phyloP scores from a whole-genome alignment of 768 basidiomycete genomes.

The Obba rivulosa region DNA sequence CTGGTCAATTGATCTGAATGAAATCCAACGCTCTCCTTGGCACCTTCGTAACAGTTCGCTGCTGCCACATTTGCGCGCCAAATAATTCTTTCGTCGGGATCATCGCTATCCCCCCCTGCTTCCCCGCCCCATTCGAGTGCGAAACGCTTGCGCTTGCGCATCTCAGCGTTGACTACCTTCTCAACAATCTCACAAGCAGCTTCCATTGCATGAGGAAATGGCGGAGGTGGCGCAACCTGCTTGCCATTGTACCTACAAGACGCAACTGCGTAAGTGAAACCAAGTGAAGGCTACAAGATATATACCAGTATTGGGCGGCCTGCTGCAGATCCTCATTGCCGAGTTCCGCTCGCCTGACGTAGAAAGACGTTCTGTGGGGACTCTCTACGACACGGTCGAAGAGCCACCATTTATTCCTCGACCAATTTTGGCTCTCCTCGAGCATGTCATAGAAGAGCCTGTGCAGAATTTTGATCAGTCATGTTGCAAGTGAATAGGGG shows the following conservation, averaged over 20 bases:
- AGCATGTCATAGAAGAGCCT: conserved; percentile 71
- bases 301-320: conserved; percentile 70
- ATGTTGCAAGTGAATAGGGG: not conserved
- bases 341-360: conserved; percentile 47
- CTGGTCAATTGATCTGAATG: conserved; percentile 81
- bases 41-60: conserved; percentile 80
- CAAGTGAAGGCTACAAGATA: conserved; percentile 39
- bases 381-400: conserved; percentile 80
- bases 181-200: conserved; percentile 72
- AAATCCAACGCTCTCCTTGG: conserved; percentile 74
- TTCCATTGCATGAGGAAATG: conserved; percentile 69
- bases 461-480: not conserved
- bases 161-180: conserved; percentile 62
- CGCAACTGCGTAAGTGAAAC: not conserved
- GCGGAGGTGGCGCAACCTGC: conserved; percentile 45
- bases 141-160: conserved; percentile 54
- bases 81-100: conserved; percentile 11
- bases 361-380: conserved; percentile 80
- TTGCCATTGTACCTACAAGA: conserved; percentile 78
- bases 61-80: conserved; percentile 88
- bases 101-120: conserved; percentile 10
- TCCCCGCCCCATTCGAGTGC: conserved; percentile 60
- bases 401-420: conserved; percentile 79
- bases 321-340: conserved; percentile 54
- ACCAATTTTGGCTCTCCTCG: conserved; percentile 55